These are phyloP conservation scores for Colletotrichum somersetense DNA, from an alignment of 2,329 filamentous ascomycete genomes.

Conservation along the genomic window DNA sequence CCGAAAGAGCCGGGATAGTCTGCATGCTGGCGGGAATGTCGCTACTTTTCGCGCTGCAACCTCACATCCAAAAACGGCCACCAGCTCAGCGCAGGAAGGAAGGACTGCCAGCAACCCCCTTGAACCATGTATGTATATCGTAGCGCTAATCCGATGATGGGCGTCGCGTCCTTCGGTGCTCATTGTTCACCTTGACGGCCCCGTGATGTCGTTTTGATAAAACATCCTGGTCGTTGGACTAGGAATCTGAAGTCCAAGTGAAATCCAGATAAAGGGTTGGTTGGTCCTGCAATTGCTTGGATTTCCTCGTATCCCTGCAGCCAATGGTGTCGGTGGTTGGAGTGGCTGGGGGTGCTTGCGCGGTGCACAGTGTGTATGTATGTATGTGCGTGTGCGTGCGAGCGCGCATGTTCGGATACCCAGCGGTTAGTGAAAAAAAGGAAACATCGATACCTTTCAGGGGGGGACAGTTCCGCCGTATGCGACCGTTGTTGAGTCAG, in stretches of 20 bases:
- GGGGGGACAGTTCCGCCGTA: slow-evolving; percentile 25
- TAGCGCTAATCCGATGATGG: not conserved
- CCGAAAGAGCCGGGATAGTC: slow-evolving; percentile 35
- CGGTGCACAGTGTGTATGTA: not conserved
- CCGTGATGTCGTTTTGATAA: slow-evolving; percentile 13
- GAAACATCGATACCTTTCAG: slow-evolving; percentile 17
- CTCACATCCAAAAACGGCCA: slow-evolving; percentile 30
- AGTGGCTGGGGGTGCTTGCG: slow-evolving; percentile 29
- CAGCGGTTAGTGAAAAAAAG: slow-evolving; percentile 1
- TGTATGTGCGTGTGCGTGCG: not conserved
- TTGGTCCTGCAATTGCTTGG: slow-evolving; percentile 32
- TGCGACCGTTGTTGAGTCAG: slow-evolving; percentile 27
- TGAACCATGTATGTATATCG: slow-evolving; percentile 20
- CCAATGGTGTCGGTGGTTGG: slow-evolving; percentile 9
- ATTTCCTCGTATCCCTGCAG: slow-evolving; percentile 34
- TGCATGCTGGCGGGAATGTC: slow-evolving; percentile 30
- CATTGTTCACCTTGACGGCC: slow-evolving; percentile 1
- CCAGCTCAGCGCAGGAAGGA: slow-evolving; percentile 24
- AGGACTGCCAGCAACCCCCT: slow-evolving; percentile 13
- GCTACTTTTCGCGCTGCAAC: slow-evolving; percentile 37
- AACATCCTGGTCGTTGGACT: slow-evolving; percentile 8
- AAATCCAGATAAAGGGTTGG: slow-evolving; percentile 22
- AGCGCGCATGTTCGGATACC: not conserved
- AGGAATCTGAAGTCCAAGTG: slow-evolving; percentile 8
- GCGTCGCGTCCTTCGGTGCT: not conserved